Conservation (phyloP, 306 rosid species). For the Sphenostylis stenocarpa region DNA sequence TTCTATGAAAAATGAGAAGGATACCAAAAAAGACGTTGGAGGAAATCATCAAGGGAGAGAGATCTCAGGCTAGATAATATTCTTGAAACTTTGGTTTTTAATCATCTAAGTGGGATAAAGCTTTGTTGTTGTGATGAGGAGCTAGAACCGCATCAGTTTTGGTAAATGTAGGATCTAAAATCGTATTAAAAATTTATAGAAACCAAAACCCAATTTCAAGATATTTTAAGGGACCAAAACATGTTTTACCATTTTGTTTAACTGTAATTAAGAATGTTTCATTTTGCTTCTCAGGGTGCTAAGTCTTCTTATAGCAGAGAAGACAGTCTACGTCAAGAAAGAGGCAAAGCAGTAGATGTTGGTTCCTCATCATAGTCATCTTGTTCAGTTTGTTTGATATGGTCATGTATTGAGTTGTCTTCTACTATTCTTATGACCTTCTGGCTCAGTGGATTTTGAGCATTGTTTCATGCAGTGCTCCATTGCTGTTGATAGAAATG, state of each 20-base stretch:
- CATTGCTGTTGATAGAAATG: constrained; percentile 28
- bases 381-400: constrained; percentile 23
- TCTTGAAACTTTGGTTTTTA: neutral
- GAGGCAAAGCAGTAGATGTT: neutral
- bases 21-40: neutral
- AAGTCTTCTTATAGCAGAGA: constrained; percentile 68
- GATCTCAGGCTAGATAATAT: too few relatives aligned
- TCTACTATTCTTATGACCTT: neutral
- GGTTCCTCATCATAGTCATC: constrained; percentile 57
- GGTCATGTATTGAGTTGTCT: neutral
- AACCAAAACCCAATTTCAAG: neutral
- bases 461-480: constrained; percentile 26
- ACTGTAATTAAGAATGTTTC: constrained; percentile 1
- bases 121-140: too few relatives aligned
- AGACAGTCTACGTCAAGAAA: constrained; percentile 83
- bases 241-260: neutral
- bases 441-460: neutral
- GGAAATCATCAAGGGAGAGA: neutral
- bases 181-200: neutral
- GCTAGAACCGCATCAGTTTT: too few relatives aligned
- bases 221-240: neutral
- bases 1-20: neutral
- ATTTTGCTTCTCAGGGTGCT: constrained; percentile 69
- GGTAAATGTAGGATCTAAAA: neutral
- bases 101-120: too few relatives aligned